Conservation (phyloP, 257 asterid genomes). For the Echium plantagineum region DNA sequence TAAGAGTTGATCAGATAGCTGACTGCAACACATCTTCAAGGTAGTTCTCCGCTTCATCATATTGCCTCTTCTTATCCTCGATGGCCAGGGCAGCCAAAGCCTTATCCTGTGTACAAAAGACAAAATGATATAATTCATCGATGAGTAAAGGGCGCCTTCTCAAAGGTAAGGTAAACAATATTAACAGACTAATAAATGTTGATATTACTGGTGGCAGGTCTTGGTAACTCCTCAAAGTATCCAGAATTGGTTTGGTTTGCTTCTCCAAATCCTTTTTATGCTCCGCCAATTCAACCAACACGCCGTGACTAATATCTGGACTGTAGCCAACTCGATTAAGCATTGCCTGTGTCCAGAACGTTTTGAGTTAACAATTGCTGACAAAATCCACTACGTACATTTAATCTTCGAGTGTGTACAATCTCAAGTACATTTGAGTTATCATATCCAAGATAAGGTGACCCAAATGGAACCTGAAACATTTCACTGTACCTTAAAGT, state of each 20-base stretch:
- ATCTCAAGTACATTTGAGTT: neutral
- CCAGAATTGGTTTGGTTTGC: conserved; percentile 88
- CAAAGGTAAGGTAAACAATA: neutral
- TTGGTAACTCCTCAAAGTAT: conserved; percentile 96
- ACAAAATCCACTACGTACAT: neutral
- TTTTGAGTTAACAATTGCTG: conserved; percentile 1
- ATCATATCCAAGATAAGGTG: neutral
- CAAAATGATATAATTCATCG: neutral
- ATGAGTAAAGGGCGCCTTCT: neutral
- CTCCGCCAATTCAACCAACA: conserved; percentile 97
- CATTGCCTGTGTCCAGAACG: conserved; percentile 53
- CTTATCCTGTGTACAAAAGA: conserved; percentile 51
- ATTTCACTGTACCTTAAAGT: conserved; percentile 55
- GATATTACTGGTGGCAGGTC: conserved; percentile 83
- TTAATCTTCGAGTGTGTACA: too few species aligned
- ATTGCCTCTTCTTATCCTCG: conserved; percentile 91
- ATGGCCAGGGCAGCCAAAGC: conserved; percentile 95
- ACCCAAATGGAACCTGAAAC: too few species aligned
- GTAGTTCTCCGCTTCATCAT: conserved; percentile 91
- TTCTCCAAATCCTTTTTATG: conserved; percentile 84
- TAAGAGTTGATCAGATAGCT: conserved; percentile 43
- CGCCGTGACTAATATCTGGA: conserved; percentile 90
- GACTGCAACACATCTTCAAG: conserved; percentile 96
- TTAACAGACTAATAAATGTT: neutral
- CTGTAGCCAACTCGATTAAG: conserved; percentile 87